Evolutionary conservation across 2,329 filamentous ascomycete species (phyloP).

Genomic region (Fusarium luffae): DNA sequence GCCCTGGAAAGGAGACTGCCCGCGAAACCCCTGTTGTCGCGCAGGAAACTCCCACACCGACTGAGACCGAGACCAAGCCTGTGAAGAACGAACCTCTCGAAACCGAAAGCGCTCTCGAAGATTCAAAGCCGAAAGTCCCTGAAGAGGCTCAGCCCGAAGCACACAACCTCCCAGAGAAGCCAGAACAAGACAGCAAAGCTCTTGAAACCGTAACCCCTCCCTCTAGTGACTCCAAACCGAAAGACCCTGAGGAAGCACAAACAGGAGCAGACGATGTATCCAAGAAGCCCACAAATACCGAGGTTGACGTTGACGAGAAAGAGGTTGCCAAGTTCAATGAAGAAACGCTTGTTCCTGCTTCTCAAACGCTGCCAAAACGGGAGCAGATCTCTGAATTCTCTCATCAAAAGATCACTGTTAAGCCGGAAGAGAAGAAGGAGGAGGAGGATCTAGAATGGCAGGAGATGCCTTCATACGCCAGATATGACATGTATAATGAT

Average conservation of each 20-base stretch:
- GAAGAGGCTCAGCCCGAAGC: background rate
- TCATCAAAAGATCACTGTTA: constrained; percentile 78
- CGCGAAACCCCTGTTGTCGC: background rate
- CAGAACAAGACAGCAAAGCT: background rate
- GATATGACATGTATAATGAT: constrained; percentile 96
- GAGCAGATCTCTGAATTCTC: constrained; percentile 82
- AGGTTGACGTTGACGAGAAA: constrained; percentile 13
- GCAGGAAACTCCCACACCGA: constrained; percentile 2
- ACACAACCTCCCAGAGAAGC: constrained; percentile 6
- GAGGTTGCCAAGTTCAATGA: constrained; percentile 21
- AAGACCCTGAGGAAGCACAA: constrained; percentile 11
- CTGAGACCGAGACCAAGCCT: constrained; percentile 16
- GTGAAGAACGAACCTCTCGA: constrained; percentile 14
- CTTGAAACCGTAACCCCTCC: too few relatives aligned
- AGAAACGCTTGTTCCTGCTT: constrained; percentile 25
- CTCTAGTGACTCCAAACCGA: constrained; percentile 15
- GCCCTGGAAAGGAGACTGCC: constrained; percentile 24
- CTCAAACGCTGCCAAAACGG: constrained; percentile 31
- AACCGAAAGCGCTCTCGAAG: constrained; percentile 7
- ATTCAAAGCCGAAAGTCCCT: constrained; percentile 4
- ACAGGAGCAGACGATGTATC: background rate
- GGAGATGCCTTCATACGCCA: constrained; percentile 91
- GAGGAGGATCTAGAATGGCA: constrained; percentile 80
- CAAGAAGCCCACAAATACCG: constrained; percentile 19
- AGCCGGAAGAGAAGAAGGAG: constrained; percentile 65